phyloP scores from a whole-genome alignment of 2,329 filamentous ascomycete genomes.

The Penicillium sp. region DNA sequence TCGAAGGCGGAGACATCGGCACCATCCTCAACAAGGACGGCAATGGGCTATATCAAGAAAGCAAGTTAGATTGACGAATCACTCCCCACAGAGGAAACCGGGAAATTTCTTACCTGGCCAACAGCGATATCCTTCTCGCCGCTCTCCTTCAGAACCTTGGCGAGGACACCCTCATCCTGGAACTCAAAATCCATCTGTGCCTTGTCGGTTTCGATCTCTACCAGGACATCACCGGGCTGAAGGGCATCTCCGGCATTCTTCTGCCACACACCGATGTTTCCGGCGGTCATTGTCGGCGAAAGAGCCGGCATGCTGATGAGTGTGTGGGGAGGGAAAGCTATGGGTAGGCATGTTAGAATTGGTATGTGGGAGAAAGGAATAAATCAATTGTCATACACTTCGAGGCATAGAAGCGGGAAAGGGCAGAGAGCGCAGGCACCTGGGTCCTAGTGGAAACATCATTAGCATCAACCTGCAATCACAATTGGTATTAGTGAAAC shows the following conservation, averaged over 20 bases:
- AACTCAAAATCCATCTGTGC: constrained; percentile 99
- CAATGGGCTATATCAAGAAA: constrained; percentile 71
- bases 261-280: constrained; percentile 96
- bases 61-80: constrained; percentile 14
- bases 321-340: constrained; percentile 92
- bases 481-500: constrained; percentile 10
- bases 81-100: constrained; percentile 16
- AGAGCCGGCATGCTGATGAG: constrained; percentile 97
- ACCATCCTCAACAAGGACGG: constrained; percentile 89
- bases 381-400: constrained; percentile 55
- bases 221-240: constrained; percentile 87
- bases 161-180: constrained; percentile 94
- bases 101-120: constrained; percentile 73
- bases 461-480: constrained; percentile 23
- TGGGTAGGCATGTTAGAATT: constrained; percentile 24
- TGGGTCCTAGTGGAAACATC: constrained; percentile 33
- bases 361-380: constrained; percentile 2
- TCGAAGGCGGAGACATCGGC: constrained; percentile 85
- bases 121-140: constrained; percentile 93
- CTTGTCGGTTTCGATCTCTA: constrained; percentile 99
- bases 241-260: constrained; percentile 92
- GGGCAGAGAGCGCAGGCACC: constrained; percentile 57
- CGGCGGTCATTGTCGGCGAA: constrained; percentile 94
- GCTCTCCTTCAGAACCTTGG: constrained; percentile 88
- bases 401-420: constrained; percentile 67